Evolutionary conservation across 2,329 filamentous ascomycete genomes (phyloP), one percentile per base, ranked within the genome.

Genomic region (Talaromyces pinophilus): DNA sequence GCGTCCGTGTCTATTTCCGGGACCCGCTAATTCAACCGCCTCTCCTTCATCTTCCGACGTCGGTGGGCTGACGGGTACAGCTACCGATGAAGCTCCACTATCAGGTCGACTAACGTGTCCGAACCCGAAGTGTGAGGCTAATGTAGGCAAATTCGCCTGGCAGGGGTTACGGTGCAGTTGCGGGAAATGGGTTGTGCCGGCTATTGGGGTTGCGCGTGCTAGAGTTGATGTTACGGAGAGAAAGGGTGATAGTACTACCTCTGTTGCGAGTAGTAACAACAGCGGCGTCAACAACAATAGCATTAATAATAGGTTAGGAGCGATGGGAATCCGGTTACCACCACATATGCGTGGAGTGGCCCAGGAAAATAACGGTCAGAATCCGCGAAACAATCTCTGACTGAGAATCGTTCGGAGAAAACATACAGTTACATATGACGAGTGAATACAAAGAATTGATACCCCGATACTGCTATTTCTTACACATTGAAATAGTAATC

Each of bases 141-240:
- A 92, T 62, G 87, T 98, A 59, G 95, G 95, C 46, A 91, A 95
- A 72, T 99, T 97, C 75, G 91, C 94, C 62, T 99, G 95, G 95
- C 92, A 96, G 77, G 95, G 95, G 15, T 90, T 97, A 84, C 89
- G 88, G 76, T 99, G 95, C 81, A 95, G 88, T 75, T 99, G 95
- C 78, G 88, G 90, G 44, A 88, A 90, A 69, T 98, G 95, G 94
- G 85, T 97, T 25, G 91, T 93, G 61, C 94, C 95, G 8, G 93
- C 91, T 0, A 95, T 99, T 76, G 94, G 91, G 68, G 82, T 98
- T 68, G 90, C 92, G 63, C 91, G 89, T 77, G 89, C 90, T 63
- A 89, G 89, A 71, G 90, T 97, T 44, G 95, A 98, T 76, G 90
- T 96, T 72, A 80, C 84, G 30, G 73, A 72, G 35, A 68, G 60